Percentiles rank a stretch among this genome's conserved stretches.
These are phyloP conservation scores for Voacanga thouarsii DNA, from an alignment of 257 asterid genomes.

Conservation along the genomic window DNA sequence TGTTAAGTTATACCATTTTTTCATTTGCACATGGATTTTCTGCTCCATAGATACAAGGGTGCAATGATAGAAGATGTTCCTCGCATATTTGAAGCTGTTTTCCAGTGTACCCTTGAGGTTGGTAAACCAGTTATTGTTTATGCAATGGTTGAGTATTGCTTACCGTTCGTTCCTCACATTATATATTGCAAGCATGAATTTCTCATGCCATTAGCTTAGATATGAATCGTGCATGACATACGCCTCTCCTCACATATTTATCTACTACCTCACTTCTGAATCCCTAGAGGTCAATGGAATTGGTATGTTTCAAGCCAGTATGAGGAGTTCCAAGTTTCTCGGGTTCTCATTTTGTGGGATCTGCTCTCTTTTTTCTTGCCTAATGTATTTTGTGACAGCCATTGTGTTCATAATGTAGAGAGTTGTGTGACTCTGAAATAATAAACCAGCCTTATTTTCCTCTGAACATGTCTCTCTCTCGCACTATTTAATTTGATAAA, in stretches of 20 bases:
- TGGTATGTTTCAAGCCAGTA: neutral
- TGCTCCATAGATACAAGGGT: slow-evolving; percentile 59
- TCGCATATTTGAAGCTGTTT: slow-evolving; percentile 93
- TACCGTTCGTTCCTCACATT: neutral
- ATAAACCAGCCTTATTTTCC: neutral
- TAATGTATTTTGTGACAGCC: neutral
- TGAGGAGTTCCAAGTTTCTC: neutral
- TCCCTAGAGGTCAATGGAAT: neutral
- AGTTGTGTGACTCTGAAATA: neutral
- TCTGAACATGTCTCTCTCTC: neutral
- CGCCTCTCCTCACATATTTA: neutral
- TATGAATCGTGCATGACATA: neutral
- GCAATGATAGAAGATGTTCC: slow-evolving; percentile 96
- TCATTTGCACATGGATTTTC: neutral
- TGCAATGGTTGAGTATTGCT: neutral
- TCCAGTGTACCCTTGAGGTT: slow-evolving; percentile 98
- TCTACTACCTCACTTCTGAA: neutral
- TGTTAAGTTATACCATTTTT: neutral
- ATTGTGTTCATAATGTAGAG: neutral
- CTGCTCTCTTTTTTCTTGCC: neutral
- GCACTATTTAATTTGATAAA: neutral
- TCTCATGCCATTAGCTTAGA: neutral
- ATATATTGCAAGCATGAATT: neutral
- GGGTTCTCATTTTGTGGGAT: too few species aligned
- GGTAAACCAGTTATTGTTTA: neutral